Evolutionary conservation across 805 yeast genomes (phyloP).

Genomic region (Nakazawaea siamensis): DNA sequence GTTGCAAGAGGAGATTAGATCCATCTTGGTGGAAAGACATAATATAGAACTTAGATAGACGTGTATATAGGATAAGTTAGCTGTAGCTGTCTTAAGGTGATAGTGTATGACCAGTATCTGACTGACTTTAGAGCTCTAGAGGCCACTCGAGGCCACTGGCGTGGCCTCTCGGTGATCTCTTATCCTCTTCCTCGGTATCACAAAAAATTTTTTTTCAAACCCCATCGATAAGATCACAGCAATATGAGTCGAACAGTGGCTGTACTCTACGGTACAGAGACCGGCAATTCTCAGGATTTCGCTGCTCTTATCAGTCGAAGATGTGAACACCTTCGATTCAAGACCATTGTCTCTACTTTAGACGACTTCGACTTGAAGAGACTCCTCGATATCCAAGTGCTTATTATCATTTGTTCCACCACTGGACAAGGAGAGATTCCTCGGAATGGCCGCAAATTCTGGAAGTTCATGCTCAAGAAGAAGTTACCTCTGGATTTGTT

Average conservation of each 20-base stretch:
- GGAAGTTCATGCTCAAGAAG: constrained; percentile 65
- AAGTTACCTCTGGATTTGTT: constrained; percentile 54
- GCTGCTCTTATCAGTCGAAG: constrained; percentile 56
- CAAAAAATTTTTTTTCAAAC: no score
- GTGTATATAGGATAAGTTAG: no score
- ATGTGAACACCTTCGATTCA: constrained; percentile 45
- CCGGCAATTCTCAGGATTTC: constrained; percentile 85
- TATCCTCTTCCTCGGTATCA: no score
- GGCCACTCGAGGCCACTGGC: no score
- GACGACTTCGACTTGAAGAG: constrained; percentile 53
- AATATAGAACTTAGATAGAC: constrained; percentile 37
- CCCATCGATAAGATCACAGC: no score
- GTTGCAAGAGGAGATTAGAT: constrained; percentile 59
- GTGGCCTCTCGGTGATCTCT: no score
- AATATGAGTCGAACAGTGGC: constrained; percentile 27
- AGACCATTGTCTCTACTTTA: constrained; percentile 40
- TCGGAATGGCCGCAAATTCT: constrained; percentile 59
- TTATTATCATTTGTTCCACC: constrained; percentile 70
- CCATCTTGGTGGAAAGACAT: constrained; percentile 41
- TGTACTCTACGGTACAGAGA: constrained; percentile 83
- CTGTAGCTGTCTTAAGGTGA: no score
- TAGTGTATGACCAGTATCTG: no score
- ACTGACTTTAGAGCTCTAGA: no score
- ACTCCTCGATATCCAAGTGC: constrained; percentile 37
- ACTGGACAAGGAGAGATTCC: constrained; percentile 97